These are phyloP conservation scores for Chalaropsis ovoidea DNA, from an alignment of 2,329 filamentous ascomycete genomes.

Conservation along the genomic window DNA sequence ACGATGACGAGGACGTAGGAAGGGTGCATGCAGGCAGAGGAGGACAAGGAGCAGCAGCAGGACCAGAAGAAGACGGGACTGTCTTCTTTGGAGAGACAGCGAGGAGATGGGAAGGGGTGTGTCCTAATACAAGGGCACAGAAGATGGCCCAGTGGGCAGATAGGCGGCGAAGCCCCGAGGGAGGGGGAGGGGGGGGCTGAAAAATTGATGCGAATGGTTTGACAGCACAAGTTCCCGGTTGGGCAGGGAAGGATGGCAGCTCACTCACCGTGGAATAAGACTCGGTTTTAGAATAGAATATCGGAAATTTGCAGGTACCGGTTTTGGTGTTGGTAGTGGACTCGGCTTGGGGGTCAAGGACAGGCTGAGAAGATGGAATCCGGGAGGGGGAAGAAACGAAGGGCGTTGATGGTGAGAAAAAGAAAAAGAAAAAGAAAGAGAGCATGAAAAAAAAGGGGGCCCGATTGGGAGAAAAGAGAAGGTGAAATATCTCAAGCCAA, in stretches of 20 bases:
- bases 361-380: neutral
- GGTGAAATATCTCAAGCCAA: slow-evolving; percentile 15
- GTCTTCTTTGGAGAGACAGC: neutral
- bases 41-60: neutral
- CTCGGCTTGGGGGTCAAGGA: neutral
- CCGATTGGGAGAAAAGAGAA: neutral
- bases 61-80: neutral
- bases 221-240: neutral
- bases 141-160: too few species aligned
- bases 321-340: neutral
- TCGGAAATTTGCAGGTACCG: slow-evolving; percentile 5
- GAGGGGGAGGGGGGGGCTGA: neutral
- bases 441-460: neutral
- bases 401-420: neutral
- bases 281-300: neutral
- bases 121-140: neutral
- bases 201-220: neutral
- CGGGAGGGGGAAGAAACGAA: neutral
- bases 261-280: neutral
- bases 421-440: neutral
- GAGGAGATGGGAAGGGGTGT: neutral
- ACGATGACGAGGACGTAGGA: slow-evolving; percentile 4
- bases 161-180: neutral
- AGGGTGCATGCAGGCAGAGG: neutral
- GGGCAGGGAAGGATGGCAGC: neutral